Base-by-base conservation (phyloP, 257 asterid species). In the Leonotis leonurus region DNA sequence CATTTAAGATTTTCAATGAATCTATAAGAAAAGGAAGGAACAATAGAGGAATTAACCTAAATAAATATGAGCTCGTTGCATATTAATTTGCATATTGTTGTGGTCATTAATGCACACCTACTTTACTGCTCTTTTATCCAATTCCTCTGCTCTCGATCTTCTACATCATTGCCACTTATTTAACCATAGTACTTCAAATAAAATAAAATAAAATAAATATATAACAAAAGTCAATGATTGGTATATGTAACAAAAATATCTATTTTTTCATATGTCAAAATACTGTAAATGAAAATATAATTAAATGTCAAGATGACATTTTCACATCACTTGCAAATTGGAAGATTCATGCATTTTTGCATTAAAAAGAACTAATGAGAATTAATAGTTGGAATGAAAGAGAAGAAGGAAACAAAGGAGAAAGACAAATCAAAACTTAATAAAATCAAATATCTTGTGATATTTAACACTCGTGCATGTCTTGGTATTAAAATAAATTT, bases 181-280 rank as follows among this genome's bases (percentile, higher is more conserved):
- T 40, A 20, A 40, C 46, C 14, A n/a, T 3, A 0, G 14, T 40
- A 3, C 18, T n/a, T 13, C 1, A 40, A 13, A 40, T 30, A n/a
- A 40, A 13, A 5, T 12, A 40, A 3, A 40, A 41, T 4, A n/a
- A 41, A 5, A n/a, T 13, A n/a, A 8, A 9, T 9, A 10, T 10
- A 12, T 0, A 1, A 37, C 12, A 3, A 4, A 2, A n/a, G 48
- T 10, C 12, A 20, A 20, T 48, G 27, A 16, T 48, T 48, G 54
- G 54, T 60, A 40, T 32, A n/a, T n/a, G n/a, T 51, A 69, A 65
- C 54, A 20, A 72, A 2, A 51, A 12, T 60, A 50, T 71, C 41
- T 6, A 63, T 56, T 35, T 46, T 27, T 14, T 17, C 50, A 70
- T 17, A 58, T 75, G 57, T 8, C 63, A 37, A 1, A 51, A 27